A percentile compares a stretch with the other conserved stretches of the same genome.
These are phyloP conservation scores for Talaromyces marneffei DNA, from an alignment of 2,329 filamentous ascomycete species.

Conservation along the genomic window DNA sequence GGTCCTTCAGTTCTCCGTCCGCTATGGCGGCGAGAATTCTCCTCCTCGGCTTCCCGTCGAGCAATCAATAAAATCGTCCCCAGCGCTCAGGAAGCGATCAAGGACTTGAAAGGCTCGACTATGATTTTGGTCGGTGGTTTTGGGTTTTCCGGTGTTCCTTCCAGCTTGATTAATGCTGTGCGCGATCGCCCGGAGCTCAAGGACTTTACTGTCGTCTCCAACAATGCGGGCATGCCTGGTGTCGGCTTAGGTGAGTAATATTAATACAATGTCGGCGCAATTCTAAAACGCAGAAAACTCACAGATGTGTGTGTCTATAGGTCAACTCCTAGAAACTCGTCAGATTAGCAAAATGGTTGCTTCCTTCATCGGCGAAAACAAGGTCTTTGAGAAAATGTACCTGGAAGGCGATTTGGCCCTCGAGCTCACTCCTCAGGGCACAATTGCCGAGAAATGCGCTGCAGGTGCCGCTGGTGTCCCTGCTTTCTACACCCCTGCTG, in stretches of 20 bases:
- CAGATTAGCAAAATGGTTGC: constrained; percentile 69
- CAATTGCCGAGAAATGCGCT: constrained; percentile 77
- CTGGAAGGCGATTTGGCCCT: constrained; percentile 76
- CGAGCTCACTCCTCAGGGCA: constrained; percentile 84
- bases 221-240: constrained; percentile 69
- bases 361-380: constrained; percentile 74
- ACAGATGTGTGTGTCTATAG: constrained; percentile 26
- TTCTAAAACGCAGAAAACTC: neutral
- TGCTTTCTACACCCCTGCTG: constrained; percentile 78
- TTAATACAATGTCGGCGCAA: neutral
- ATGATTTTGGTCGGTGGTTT: constrained; percentile 72
- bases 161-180: constrained; percentile 56
- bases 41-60: constrained; percentile 55
- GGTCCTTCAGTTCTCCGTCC: constrained; percentile 28
- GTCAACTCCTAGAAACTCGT: constrained; percentile 63
- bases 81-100: constrained; percentile 64
- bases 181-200: constrained; percentile 52
- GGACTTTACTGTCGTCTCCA: constrained; percentile 71
- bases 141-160: constrained; percentile 60
- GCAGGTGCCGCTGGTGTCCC: constrained; percentile 82
- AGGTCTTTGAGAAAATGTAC: constrained; percentile 84
- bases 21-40: constrained; percentile 53
- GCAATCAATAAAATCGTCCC: constrained; percentile 71
- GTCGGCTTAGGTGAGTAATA: constrained; percentile 60
- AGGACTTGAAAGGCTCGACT: constrained; percentile 64